A percentile compares a stretch with the other conserved stretches of the same genome.
Conservation (phyloP, 2,329 filamentous ascomycete species). For the Fusarium citri region DNA sequence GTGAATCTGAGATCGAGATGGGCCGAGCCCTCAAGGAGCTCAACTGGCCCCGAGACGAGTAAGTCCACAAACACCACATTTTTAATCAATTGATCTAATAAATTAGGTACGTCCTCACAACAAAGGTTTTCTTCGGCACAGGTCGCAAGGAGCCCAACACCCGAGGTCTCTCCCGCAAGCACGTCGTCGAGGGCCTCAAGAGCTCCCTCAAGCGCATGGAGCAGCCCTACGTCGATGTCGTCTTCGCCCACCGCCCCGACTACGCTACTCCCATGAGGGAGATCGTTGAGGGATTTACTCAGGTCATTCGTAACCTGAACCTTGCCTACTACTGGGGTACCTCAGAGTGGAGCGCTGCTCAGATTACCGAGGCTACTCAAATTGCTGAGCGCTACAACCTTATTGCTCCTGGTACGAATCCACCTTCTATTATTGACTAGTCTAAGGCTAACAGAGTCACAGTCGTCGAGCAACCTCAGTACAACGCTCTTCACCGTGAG, state of each 20-base stretch:
- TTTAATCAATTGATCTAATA: not conserved
- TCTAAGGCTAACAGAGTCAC: rapidly evolving
- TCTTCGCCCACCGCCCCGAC: constrained; percentile 45
- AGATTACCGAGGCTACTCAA: constrained; percentile 68
- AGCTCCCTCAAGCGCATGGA: constrained; percentile 42
- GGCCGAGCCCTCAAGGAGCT: constrained; percentile 68
- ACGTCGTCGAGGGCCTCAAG: constrained; percentile 66
- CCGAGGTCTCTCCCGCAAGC: constrained; percentile 72
- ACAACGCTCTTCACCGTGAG: constrained; percentile 71
- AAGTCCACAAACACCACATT: rapidly evolving
- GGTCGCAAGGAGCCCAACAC: constrained; percentile 62
- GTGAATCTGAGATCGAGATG: constrained; percentile 72
- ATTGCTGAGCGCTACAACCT: constrained; percentile 70
- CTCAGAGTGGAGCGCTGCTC: constrained; percentile 74
- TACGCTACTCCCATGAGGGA: constrained; percentile 44
- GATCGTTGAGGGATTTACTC: constrained; percentile 46
- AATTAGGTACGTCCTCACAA: constrained; percentile 62
- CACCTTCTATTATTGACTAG: rapidly evolving
- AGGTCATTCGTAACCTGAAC: constrained; percentile 45
- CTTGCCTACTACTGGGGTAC: constrained; percentile 61
- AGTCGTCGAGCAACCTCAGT: constrained; percentile 74
- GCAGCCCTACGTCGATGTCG: constrained; percentile 44
- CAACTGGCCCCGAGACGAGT: constrained; percentile 68
- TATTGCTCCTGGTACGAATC: constrained; percentile 60
- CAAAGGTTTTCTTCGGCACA: constrained; percentile 47